phyloP scores from a whole-genome alignment of 2,329 filamentous ascomycete species.

The Aspergillus pseudoviridinutans region DNA sequence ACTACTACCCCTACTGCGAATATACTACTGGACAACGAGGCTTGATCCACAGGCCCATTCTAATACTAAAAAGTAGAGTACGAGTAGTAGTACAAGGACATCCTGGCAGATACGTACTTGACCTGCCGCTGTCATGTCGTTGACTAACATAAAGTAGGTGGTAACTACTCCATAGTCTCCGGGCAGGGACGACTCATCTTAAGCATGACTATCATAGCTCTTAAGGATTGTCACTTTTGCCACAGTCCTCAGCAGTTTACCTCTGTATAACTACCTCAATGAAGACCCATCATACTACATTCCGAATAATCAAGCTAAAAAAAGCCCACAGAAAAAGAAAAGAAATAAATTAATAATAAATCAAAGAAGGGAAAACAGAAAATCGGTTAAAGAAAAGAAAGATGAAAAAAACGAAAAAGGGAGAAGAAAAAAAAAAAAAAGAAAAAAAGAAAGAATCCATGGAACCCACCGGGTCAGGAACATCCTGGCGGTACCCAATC shows the following conservation, averaged over 20 bases:
- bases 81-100: neutral
- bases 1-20: neutral
- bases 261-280: neutral
- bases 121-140: neutral
- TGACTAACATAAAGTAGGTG: neutral
- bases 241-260: neutral
- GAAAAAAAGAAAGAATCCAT: neutral
- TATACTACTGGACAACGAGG: neutral
- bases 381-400: neutral
- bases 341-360: neutral
- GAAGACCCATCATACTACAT: neutral
- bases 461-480: conserved; percentile 2
- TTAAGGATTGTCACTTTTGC: neutral
- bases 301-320: neutral
- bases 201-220: neutral
- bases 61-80: neutral
- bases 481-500: conserved; percentile 5
- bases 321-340: neutral
- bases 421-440: neutral
- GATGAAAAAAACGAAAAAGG: neutral
- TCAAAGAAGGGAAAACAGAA: neutral
- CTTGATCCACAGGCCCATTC: neutral
- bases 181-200: neutral
- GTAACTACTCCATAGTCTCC: too few relatives aligned
- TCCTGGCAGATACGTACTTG: neutral